Evolutionary conservation across 768 basidiomycete genomes (phyloP), one percentile per base, ranked within the genome.

Genomic region (Goffeauzyma gilvescens): DNA sequence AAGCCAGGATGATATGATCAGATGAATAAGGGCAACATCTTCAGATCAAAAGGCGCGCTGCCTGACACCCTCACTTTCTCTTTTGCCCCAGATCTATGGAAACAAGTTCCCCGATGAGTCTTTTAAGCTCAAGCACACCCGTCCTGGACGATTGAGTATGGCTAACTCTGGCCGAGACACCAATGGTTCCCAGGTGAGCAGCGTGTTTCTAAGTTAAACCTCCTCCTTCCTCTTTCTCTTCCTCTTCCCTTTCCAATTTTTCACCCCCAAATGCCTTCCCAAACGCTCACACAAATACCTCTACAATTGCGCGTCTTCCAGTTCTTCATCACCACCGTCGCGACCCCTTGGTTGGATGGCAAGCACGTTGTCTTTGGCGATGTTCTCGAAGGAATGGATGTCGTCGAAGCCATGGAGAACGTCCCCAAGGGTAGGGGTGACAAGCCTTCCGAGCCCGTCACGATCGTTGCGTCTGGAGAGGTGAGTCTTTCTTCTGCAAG

Each of bases 121-220:
- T 72, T 93, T 87, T 73, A 93, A 95, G 73, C 81, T 96, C 64
- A 78, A 76, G 63, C 90, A 98, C 71, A 81, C 81, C 54, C 76
- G 75, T 27, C 75, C 82, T 38, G 89, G 89, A 49, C 71, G 73
- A 10, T 44, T 49, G 25, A 41, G 46, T 30, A 42, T 95, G 89
- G 89, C 89, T 37, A 95, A 93, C 65, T 79, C 83, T 6, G 93
- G 93, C 1, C 77, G 78, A 8, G 84, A 93, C 60, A 93, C 89
- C 25, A 95, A 95, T 55, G 89, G 85, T 38, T 86, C 82, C 50
- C 84, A 85, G 74, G 80, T 85, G 55, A 52, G 78, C 59, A n/a
- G 34, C 2, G 8, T 2, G 42, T 24, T 51, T 1, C 10, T 36
- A 4, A 22, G 13, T 46, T 20, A 6, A 21, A 7, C 20, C 32